Base-by-base conservation (phyloP, 495 filamentous ascomycete genomes). In the Aspergillus coremiiformis region DNA sequence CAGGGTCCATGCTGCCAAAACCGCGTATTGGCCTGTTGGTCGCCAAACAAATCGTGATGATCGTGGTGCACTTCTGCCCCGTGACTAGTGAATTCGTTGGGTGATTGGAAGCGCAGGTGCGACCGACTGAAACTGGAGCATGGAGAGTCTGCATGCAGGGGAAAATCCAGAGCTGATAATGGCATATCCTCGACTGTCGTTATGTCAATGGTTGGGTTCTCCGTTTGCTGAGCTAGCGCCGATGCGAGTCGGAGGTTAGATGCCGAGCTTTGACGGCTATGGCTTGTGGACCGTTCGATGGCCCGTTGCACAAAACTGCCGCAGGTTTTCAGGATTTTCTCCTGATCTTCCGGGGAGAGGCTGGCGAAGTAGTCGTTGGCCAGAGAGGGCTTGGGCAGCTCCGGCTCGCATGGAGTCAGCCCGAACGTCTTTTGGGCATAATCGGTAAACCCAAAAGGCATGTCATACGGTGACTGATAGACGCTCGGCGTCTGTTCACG, bases 1-100 rank as follows among this genome's bases (percentile, higher is more conserved):
- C 72, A 76, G 4, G 72, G 72, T 29, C 70, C 70, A 48, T 76
- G 67, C 45, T 74, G 71, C 72, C 72, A 76, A 57, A 76, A 76
- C 15, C 72, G 67, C 12, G 71, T 76, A 45, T 76, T 76, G 44
- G 71, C 72, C 56, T 76, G 72, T 27, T 74, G 72, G 46, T 76
- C 72, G 8, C 72, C 72, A 43, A 76, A 76, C 3, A 76, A 64
- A 60, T 76, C 72, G 46, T 76, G 71, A 44, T 76, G 72, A 51
- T 76, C 72, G 1, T 71, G 68, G 39, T 73, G 69, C 7, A 56
- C 54, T 49, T 72, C 69, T 0, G 65, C 61, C 6, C 68, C 72
- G 47, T 76, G 72, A 48, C 54, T 65, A 52, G 62, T 64, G 51
- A 74, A 74, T 33, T 74, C 72, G 44, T 72, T 69, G 3, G 72